Base-by-base conservation (phyloP, 1,284 basidiomycete species). In the Puccinia coronata region DNA sequence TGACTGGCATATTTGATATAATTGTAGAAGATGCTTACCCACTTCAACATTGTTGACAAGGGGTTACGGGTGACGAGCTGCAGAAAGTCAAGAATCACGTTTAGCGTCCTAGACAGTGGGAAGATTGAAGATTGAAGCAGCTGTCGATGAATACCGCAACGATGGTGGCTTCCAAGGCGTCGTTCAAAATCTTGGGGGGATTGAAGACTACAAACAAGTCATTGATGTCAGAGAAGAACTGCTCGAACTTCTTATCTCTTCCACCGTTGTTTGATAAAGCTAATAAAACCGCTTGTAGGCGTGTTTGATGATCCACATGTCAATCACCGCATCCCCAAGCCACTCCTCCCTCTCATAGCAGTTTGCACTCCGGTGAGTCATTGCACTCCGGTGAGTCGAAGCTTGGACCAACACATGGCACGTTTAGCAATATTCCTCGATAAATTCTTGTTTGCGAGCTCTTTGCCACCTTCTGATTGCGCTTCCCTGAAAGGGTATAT, bases 311-410 rank as follows among this genome's bases (percentile, higher is more conserved):
- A 92, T 90, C 65, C 91, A 91, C 36, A 93, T 87, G 83, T 93
- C 91, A 57, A 94, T 88, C n/a, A 94, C 86, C 51, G 92, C 92
- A 85, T 94, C 93, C 51, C 93, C 93, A 0, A 95, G 88, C 84
- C 93, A 94, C 83, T 95, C 93, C 14, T 94, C 88, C 14, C 93
- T 89, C 83, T 95, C 92, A 85, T 95, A 95, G 0, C 92, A 92
- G 9, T 87, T 88, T 84, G 92, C 92, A 0, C 92, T 93, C 0
- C 93, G 91, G 85, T 95, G n/a, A n/a, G n/a, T n/a, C n/a, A n/a
- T n/a, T n/a, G n/a, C n/a, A n/a, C n/a, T n/a, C n/a, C n/a, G n/a
- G n/a, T n/a, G 93, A 0, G 92, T 93, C 43, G 93, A 86, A 6
- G 93, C 93, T 86, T 94, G 92, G 11, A 91, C 84, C 23, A 95